Evolutionary conservation across 1,284 basidiomycete genomes (phyloP).

Genomic region (Meira nashicola): DNA sequence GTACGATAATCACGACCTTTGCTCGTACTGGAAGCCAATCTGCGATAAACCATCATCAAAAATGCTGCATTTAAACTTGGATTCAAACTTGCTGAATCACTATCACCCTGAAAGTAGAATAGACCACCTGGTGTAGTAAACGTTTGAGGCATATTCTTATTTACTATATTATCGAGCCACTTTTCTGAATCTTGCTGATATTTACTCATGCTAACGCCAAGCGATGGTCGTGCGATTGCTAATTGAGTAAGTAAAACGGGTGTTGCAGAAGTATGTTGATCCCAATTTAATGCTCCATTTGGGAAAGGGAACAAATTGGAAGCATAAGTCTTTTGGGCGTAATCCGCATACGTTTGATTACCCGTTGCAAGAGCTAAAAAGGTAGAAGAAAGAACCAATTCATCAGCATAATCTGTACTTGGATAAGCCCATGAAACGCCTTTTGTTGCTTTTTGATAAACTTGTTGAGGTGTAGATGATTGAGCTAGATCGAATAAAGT

Average conservation of each 20-base stretch:
- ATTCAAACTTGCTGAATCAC: conserved; percentile 72
- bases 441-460: conserved; percentile 64
- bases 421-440: conserved; percentile 65
- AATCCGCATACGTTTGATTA: conserved; percentile 61
- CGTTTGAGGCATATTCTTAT: conserved; percentile 56
- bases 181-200: conserved; percentile 71
- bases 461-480: conserved; percentile 53
- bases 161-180: conserved; percentile 71
- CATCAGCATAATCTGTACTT: conserved; percentile 61
- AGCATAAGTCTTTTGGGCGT: conserved; percentile 62
- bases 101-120: conserved; percentile 73
- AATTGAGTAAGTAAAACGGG: conserved; percentile 65
- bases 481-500: conserved; percentile 69
- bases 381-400: conserved; percentile 65
- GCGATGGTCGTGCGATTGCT: conserved; percentile 56
- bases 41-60: conserved; percentile 71
- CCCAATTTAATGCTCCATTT: conserved; percentile 78
- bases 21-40: conserved; percentile 58
- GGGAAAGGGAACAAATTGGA: conserved; percentile 59
- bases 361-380: conserved; percentile 71
- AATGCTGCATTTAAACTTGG: conserved; percentile 80
- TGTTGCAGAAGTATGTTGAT: conserved; percentile 70
- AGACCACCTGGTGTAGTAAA: conserved; percentile 63
- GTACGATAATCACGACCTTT: conserved; percentile 65
- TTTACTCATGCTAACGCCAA: conserved; percentile 62